These are phyloP conservation scores for Ostreobium quekettii DNA, from an alignment of 139 green algal species.

Conservation along the genomic window DNA sequence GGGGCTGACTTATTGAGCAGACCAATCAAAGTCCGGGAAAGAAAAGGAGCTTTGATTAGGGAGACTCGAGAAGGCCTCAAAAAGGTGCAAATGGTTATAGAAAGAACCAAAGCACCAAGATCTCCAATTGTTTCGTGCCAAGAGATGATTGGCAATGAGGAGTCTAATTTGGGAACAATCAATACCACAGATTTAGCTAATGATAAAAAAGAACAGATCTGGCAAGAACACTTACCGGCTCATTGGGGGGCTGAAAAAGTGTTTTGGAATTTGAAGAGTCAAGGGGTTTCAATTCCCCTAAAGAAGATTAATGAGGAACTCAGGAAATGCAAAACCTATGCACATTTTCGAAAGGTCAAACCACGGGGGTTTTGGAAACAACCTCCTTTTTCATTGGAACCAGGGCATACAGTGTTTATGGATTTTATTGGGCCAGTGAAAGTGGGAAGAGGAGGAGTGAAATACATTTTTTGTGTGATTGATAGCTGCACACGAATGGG, in stretches of 20 bases:
- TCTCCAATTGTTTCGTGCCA: too few species aligned
- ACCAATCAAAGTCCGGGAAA: neutral
- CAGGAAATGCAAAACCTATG: neutral
- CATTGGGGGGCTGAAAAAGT: neutral
- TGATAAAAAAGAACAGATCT: too few species aligned
- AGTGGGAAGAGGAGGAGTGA: neutral
- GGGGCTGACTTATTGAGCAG: constrained; percentile 13
- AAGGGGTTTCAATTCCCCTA: neutral
- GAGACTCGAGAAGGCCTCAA: neutral
- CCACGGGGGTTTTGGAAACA: neutral
- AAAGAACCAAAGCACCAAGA: too few species aligned
- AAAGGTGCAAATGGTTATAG: neutral
- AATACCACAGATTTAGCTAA: too few species aligned
- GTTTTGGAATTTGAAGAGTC: neutral
- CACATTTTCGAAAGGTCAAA: neutral
- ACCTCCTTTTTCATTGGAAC: neutral
- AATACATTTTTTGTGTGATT: constrained; percentile 14
- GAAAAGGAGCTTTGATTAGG: neutral
- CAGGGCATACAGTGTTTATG: constrained; percentile 1
- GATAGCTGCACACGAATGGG: neutral
- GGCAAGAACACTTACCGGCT: too few species aligned
- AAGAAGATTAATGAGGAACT: too few species aligned
- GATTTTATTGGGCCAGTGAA: constrained; percentile 6
- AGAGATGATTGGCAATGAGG: too few species aligned
- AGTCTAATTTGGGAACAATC: too few species aligned